phyloP scores from a whole-genome alignment of 768 basidiomycete species.

The Lentinula detonsa region DNA sequence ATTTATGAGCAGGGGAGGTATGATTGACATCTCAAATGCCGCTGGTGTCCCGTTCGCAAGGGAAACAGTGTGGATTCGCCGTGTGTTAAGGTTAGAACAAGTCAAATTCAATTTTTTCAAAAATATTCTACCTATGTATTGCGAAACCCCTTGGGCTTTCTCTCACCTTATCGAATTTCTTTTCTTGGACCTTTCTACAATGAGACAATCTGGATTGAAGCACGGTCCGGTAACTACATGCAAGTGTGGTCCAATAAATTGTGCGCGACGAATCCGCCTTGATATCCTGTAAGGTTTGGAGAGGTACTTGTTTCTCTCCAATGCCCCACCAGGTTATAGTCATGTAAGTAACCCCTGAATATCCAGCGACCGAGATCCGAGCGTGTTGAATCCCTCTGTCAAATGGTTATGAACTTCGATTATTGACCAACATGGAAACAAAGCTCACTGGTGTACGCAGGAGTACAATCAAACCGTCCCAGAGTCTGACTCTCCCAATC shows the following conservation, averaged over 20 bases:
- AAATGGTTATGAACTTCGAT: neutral
- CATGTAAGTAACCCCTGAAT: constrained; percentile 48
- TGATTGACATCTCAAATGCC: neutral
- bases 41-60: neutral
- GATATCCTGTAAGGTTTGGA: constrained; percentile 34
- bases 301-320: constrained; percentile 47
- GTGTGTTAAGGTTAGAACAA: neutral
- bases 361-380: constrained; percentile 35
- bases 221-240: neutral
- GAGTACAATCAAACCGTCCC: constrained; percentile 46
- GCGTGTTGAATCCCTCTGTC: constrained; percentile 25
- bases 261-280: constrained; percentile 40
- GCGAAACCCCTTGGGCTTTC: neutral
- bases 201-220: neutral
- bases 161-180: neutral
- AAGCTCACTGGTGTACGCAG: constrained; percentile 38
- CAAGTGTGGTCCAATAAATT: neutral
- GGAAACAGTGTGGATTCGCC: neutral
- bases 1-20: neutral
- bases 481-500: constrained; percentile 41
- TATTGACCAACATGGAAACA: neutral
- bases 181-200: neutral
- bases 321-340: constrained; percentile 43
- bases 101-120: neutral
- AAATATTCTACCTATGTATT: neutral